Evolutionary conservation across 2,329 filamentous ascomycete genomes (phyloP).

Genomic region (Polychaeton citri): DNA sequence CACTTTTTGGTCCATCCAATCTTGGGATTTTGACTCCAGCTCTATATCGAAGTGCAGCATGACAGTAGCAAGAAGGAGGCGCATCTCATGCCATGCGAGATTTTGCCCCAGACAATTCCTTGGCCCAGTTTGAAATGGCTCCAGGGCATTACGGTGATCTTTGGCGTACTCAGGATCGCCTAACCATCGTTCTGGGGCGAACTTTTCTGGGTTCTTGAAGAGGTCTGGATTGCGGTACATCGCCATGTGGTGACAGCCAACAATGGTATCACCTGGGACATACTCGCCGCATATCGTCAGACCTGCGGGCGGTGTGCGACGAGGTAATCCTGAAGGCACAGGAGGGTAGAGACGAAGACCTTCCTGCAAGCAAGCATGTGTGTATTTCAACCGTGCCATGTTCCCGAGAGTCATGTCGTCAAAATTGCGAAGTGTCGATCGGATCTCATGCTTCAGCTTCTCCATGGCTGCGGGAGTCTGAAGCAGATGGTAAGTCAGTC

Average conservation of each 20-base stretch:
- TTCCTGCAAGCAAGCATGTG: slow-evolving; percentile 24
- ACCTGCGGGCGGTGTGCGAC: slow-evolving; percentile 13
- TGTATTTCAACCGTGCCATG: slow-evolving; percentile 23
- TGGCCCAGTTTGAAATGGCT: slow-evolving; percentile 17
- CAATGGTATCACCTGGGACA: slow-evolving; percentile 10
- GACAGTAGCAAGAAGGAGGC: slow-evolving; percentile 24
- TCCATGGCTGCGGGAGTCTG: slow-evolving; percentile 16
- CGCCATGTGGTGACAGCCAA: slow-evolving; percentile 10
- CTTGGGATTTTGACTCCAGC: slow-evolving; percentile 12
- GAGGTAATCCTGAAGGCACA: slow-evolving; percentile 16
- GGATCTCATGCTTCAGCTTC: slow-evolving; percentile 23
- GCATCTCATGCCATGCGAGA: slow-evolving; percentile 25
- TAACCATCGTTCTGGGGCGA: slow-evolving; percentile 20
- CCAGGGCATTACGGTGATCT: slow-evolving; percentile 15
- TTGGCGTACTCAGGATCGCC: slow-evolving; percentile 13
- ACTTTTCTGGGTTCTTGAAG: slow-evolving; percentile 13
- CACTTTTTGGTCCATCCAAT: slow-evolving; percentile 19
- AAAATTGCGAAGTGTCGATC: slow-evolving; percentile 22
- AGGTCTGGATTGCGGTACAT: slow-evolving; percentile 10
- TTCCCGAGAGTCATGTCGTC: slow-evolving; percentile 22
- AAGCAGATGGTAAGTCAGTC: slow-evolving; percentile 19
- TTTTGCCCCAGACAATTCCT: slow-evolving; percentile 12
- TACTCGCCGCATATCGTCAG: slow-evolving; percentile 12
- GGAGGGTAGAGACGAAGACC: slow-evolving; percentile 25
- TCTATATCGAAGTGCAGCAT: slow-evolving; percentile 25